Conservation (phyloP, 306 rosid genomes). For the Neltuma alba region DNA sequence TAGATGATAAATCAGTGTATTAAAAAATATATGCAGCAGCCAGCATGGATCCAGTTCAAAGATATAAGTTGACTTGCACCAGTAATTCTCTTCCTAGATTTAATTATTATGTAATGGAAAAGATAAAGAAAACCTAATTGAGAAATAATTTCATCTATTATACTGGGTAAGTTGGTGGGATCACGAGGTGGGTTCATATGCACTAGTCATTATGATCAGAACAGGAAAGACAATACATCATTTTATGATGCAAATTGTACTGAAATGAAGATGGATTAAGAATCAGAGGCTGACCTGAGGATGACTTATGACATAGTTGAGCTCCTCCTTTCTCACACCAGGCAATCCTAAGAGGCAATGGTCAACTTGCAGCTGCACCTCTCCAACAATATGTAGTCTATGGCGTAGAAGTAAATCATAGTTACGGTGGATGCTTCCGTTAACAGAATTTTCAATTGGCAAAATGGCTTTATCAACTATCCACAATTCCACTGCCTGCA, state of each 20-base stretch:
- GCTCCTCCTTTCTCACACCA: constrained; percentile 69
- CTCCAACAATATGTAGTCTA: constrained; percentile 88
- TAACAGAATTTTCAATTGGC: constrained; percentile 86
- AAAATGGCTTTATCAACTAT: constrained; percentile 90
- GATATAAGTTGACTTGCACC: constrained; percentile 11
- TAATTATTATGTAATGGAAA: not conserved
- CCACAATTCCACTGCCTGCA: constrained; percentile 94
- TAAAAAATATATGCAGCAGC: constrained; percentile 13
- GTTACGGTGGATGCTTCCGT: constrained; percentile 91
- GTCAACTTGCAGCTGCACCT: constrained; percentile 72
- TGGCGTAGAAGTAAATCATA: constrained; percentile 93
- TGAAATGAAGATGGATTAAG: not conserved
- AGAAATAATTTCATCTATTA: constrained; percentile 11
- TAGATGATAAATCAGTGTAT: constrained; percentile 7
- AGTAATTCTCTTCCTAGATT: not conserved
- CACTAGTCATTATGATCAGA: constrained; percentile 26
- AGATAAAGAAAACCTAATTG: not conserved
- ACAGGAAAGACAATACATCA: constrained; percentile 23
- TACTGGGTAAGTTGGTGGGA: constrained; percentile 4
- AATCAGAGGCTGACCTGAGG: constrained; percentile 67
- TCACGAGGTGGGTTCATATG: constrained; percentile 13
- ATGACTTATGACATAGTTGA: constrained; percentile 76
- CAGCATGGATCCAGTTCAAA: constrained; percentile 5
- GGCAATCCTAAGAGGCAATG: constrained; percentile 90
- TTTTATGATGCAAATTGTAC: not conserved